A percentile compares a stretch with the other conserved stretches of the same genome.
phyloP scores from a whole-genome alignment of 2,329 filamentous ascomycete genomes.

The Aspergillus puulaauensis region DNA sequence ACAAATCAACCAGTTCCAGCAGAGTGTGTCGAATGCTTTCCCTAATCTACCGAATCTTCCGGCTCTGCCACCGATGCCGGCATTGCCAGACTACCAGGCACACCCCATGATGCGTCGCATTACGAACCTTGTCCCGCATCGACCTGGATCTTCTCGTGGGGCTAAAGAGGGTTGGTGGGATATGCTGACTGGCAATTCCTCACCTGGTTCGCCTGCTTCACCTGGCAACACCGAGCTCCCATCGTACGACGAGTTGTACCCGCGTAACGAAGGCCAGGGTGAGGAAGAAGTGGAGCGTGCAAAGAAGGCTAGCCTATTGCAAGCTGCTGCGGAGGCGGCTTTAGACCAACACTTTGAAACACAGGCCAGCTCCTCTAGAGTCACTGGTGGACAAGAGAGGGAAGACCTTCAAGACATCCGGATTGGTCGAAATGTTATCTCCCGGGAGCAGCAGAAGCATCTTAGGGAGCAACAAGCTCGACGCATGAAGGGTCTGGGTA shows the following conservation, averaged over 20 bases:
- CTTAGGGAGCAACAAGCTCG: slow-evolving; percentile 47
- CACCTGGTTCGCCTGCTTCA: slow-evolving; percentile 23
- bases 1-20: slow-evolving; percentile 75
- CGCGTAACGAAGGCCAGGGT: slow-evolving; percentile 40
- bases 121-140: slow-evolving; percentile 70
- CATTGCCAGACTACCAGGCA: slow-evolving; percentile 70
- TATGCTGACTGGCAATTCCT: slow-evolving; percentile 54
- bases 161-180: slow-evolving; percentile 64
- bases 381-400: slow-evolving; percentile 23
- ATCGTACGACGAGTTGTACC: slow-evolving; percentile 78
- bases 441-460: slow-evolving; percentile 48
- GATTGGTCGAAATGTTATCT: slow-evolving; percentile 44
- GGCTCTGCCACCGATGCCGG: slow-evolving; percentile 60
- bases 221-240: slow-evolving; percentile 59
- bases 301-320: slow-evolving; percentile 44
- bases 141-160: slow-evolving; percentile 51
- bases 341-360: slow-evolving; percentile 47
- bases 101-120: slow-evolving; percentile 72
- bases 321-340: slow-evolving; percentile 45
- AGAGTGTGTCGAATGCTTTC: slow-evolving; percentile 65
- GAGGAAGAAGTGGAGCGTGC: slow-evolving; percentile 37
- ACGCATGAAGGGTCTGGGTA: slow-evolving; percentile 49
- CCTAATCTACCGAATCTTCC: slow-evolving; percentile 64
- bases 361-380: slow-evolving; percentile 25
- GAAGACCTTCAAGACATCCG: slow-evolving; percentile 42